These are phyloP conservation scores for Pelargonium myrrhifolium DNA, from an alignment of 441 rosid genomes.

Conservation along the genomic window DNA sequence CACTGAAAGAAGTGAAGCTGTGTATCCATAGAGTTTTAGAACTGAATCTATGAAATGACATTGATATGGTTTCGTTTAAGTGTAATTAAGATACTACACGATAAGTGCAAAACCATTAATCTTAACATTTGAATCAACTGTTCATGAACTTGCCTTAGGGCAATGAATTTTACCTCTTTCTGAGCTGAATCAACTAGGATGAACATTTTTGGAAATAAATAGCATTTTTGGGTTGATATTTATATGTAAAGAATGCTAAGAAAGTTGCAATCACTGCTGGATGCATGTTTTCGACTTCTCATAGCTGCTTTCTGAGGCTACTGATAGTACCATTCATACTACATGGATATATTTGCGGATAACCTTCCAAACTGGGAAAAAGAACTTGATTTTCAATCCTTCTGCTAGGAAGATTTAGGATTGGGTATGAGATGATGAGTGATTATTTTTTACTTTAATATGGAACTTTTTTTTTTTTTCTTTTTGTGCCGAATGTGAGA, in stretches of 20 bases:
- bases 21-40: neutral
- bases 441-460: neutral
- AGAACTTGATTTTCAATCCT: too few relatives aligned
- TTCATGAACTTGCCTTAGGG: too few relatives aligned
- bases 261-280: too few relatives aligned
- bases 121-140: neutral
- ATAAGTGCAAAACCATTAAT: neutral
- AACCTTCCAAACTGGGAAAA: too few relatives aligned
- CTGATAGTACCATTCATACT: too few relatives aligned
- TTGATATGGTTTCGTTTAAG: neutral
- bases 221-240: too few relatives aligned
- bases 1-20: neutral
- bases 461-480: neutral
- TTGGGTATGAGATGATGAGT: too few relatives aligned
- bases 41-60: neutral
- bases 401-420: too few relatives aligned
- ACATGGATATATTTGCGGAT: too few relatives aligned
- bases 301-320: too few relatives aligned
- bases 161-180: neutral
- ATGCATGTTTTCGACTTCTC: too few relatives aligned
- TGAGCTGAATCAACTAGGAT: slow-evolving; percentile 1
- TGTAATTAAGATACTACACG: neutral
- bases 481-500: neutral
- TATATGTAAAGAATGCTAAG: too few relatives aligned
- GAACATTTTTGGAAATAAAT: neutral